Percentiles rank a stretch among this genome's conserved stretches.
These are phyloP conservation scores for Chlorella sp. DNA, from an alignment of 139 green algal genomes.

Conservation along the genomic window DNA sequence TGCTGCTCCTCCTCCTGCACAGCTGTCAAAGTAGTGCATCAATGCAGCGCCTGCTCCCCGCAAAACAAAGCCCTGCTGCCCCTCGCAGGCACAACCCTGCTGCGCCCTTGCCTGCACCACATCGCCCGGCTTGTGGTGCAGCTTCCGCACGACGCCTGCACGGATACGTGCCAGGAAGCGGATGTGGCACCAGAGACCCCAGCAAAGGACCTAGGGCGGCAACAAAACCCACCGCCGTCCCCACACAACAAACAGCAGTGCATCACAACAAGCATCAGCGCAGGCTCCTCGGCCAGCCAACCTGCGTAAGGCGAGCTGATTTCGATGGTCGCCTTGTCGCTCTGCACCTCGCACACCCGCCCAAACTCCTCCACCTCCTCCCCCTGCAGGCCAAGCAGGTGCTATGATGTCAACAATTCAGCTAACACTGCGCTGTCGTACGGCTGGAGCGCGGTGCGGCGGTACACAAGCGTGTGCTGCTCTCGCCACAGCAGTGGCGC, in stretches of 20 bases:
- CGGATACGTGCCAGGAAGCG: too few species aligned
- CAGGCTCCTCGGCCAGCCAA: neutral
- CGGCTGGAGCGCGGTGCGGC: too few species aligned
- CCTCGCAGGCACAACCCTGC: neutral
- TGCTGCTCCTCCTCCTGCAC: too few species aligned
- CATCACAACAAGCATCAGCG: neutral
- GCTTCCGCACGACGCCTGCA: slow-evolving; percentile 51
- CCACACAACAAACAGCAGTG: neutral
- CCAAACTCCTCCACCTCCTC: slow-evolving; percentile 81
- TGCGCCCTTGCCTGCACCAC: slow-evolving; percentile 56
- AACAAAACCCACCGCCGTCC: neutral
- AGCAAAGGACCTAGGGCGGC: too few species aligned
- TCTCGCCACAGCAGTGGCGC: too few species aligned
- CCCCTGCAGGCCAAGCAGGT: slow-evolving; percentile 35
- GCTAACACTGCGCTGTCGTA: too few species aligned
- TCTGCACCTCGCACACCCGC: slow-evolving; percentile 90
- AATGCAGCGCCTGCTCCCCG: too few species aligned
- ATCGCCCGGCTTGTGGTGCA: slow-evolving; percentile 68
- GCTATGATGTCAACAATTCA: too few species aligned
- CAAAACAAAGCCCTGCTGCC: too few species aligned
- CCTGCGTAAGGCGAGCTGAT: slow-evolving; percentile 86
- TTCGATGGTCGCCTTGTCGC: slow-evolving; percentile 91
- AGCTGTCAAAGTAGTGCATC: too few species aligned
- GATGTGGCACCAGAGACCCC: too few species aligned
- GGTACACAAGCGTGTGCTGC: too few species aligned